Evolutionary conservation across 768 basidiomycete genomes (phyloP), one percentile per base, ranked within the genome.

Genomic region (Termitomyces sp.): DNA sequence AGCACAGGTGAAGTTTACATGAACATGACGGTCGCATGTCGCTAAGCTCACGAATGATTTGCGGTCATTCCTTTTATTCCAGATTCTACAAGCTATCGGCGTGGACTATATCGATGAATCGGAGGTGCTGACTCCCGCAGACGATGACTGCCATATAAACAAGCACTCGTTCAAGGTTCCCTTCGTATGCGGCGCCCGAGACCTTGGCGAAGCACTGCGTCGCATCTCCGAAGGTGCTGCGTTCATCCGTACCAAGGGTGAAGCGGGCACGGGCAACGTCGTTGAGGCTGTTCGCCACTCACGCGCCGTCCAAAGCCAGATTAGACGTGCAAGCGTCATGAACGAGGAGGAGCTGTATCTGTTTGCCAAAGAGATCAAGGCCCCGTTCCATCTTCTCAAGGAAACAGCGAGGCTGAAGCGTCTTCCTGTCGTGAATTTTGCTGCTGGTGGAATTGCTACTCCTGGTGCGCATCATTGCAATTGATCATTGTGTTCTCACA

Each of bases 71-170:
- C 46, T 41, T 22, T 50, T 22, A 60, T 47, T 56, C 10, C 60
- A 98, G 91, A 96, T 99, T 66, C 75, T 98, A 26, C 94, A 98
- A 81, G 83, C 85, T 22, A 80, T 98, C 66, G 95, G 96, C 3
- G 88, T 97, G 33, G 97, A 99, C 75, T 99, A 98, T 73, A 93
- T 96, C 59, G 93, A 95, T 69, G 94, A 96, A 74, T 92, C 88
- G 4, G 92, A 92, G 72, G 96, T 98, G 50, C 78, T 99, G 46
- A 97, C 97, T 0, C 92, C 93, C 22, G 96, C 97, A 13, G 96
- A 99, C 70, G 93, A 97, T 54, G 88, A 94, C 70, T 85, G 94
- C 70, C 94, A 96, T 78, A 92, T 98, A 75, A 94, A 93, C 77
- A 99, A 99, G 73, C 93, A 97, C 75, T 79, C 81, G 42, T 98